Percentiles rank a stretch among this genome's conserved stretches.
Evolutionary conservation across 2,329 filamentous ascomycete species (phyloP).

Genomic region (Ascochyta pisi): DNA sequence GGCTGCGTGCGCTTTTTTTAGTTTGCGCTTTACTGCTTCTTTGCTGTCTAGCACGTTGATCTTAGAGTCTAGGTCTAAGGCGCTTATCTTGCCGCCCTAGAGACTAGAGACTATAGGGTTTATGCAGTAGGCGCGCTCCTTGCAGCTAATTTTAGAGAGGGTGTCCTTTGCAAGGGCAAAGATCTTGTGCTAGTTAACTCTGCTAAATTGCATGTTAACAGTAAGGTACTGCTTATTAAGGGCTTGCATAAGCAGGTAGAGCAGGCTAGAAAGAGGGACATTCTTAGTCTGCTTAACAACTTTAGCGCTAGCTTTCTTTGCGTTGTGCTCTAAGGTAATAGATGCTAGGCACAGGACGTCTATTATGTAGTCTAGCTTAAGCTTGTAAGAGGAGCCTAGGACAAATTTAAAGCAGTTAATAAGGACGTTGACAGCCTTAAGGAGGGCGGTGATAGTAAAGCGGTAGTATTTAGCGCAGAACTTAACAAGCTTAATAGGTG

Average conservation of each 20-base stretch:
- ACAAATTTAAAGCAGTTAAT: constrained; percentile 83
- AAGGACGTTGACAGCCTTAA: constrained; percentile 79
- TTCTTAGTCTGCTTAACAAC: constrained; percentile 91
- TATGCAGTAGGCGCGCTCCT: constrained; percentile 73
- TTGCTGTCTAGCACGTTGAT: constrained; percentile 88
- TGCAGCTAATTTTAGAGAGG: constrained; percentile 85
- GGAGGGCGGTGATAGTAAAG: constrained; percentile 73
- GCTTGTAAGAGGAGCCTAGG: constrained; percentile 83
- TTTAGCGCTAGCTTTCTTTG: constrained; percentile 89
- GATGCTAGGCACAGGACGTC: constrained; percentile 81
- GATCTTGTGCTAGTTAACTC: constrained; percentile 82
- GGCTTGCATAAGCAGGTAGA: constrained; percentile 88
- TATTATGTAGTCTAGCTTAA: constrained; percentile 74
- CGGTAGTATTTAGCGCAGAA: constrained; percentile 85
- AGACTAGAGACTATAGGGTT: constrained; percentile 92
- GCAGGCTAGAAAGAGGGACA: constrained; percentile 73
- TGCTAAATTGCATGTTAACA: constrained; percentile 86
- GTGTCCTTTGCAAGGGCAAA: constrained; percentile 86
- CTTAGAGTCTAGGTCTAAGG: constrained; percentile 76
- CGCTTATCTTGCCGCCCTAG: constrained; percentile 79
- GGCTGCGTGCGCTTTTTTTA: constrained; percentile 78
- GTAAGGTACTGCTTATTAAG: constrained; percentile 84
- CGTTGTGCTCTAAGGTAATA: constrained; percentile 77
- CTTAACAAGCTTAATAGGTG: constrained; percentile 85
- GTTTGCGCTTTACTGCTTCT: constrained; percentile 71